phyloP scores from a whole-genome alignment of 768 basidiomycete species.

The Sporobolomyces pararoseus region DNA sequence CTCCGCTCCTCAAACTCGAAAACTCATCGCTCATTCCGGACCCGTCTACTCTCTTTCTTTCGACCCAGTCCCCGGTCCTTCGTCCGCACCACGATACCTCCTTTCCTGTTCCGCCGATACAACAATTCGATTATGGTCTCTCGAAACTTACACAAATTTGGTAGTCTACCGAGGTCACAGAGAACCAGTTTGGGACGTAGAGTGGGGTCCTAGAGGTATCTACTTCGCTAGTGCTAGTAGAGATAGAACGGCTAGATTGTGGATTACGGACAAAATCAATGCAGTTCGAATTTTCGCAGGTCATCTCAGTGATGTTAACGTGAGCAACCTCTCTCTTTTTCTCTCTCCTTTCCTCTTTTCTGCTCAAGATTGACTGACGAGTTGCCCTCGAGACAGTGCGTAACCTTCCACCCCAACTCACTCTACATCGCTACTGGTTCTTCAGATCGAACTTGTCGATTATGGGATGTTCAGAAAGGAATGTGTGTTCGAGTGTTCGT shows the following conservation, averaged over 20 bases:
- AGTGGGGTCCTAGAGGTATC: conserved; percentile 97
- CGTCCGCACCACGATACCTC: conserved; percentile 76
- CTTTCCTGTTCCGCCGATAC: conserved; percentile 90
- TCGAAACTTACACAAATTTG: conserved; percentile 88
- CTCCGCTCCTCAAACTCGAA: conserved; percentile 71
- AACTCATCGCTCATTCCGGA: conserved; percentile 92
- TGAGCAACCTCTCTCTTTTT: too few relatives aligned
- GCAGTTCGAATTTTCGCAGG: conserved; percentile 90
- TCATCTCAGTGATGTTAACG: conserved; percentile 94
- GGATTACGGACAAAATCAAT: conserved; percentile 86
- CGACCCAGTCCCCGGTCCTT: conserved; percentile 83
- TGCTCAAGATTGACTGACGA: too few relatives aligned
- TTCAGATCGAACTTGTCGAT: conserved; percentile 86
- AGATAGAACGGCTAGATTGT: conserved; percentile 88
- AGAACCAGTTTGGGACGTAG: conserved; percentile 97
- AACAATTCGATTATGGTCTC: conserved; percentile 85
- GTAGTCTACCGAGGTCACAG: conserved; percentile 93
- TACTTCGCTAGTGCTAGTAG: conserved; percentile 95
- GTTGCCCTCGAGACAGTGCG: conserved; percentile 69
- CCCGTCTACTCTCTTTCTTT: conserved; percentile 93
- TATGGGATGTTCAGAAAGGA: conserved; percentile 98
- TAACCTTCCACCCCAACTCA: conserved; percentile 96
- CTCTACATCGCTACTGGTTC: conserved; percentile 95
- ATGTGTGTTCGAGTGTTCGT: conserved; percentile 90
- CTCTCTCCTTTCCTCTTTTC: conserved; percentile 8